Evolutionary conservation across 257 asterid genomes (phyloP).

Genomic region (Apocynum venetum): DNA sequence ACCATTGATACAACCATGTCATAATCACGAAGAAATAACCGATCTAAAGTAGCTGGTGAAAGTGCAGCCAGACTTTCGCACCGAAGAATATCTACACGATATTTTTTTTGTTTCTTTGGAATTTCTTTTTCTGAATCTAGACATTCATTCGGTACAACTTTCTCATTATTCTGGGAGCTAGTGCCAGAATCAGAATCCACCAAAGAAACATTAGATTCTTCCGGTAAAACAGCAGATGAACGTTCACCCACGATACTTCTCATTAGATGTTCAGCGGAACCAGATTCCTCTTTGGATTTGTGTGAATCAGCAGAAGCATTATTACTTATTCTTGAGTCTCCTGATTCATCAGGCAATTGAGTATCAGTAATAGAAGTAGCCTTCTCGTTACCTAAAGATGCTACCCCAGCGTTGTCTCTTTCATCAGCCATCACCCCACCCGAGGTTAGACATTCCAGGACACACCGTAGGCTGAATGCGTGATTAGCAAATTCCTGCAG

Average conservation of each 20-base stretch:
- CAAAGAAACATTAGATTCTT: slow-evolving; percentile 30
- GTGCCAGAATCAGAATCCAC: slow-evolving; percentile 36
- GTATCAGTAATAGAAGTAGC: slow-evolving; percentile 30
- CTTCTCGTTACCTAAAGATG: slow-evolving; percentile 42
- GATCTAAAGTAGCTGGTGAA: slow-evolving; percentile 85
- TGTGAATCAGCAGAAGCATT: slow-evolving; percentile 29
- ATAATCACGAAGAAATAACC: slow-evolving; percentile 91
- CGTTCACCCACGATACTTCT: slow-evolving; percentile 29
- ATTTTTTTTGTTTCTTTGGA: slow-evolving; percentile 53
- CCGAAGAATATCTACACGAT: slow-evolving; percentile 90
- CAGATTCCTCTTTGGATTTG: slow-evolving; percentile 29
- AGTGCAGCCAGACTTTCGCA: slow-evolving; percentile 98
- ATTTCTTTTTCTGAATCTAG: slow-evolving; percentile 40
- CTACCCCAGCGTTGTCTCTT: slow-evolving; percentile 31
- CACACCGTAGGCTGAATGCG: slow-evolving; percentile 94
- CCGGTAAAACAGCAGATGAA: slow-evolving; percentile 30
- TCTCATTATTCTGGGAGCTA: slow-evolving; percentile 45
- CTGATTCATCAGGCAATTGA: slow-evolving; percentile 28
- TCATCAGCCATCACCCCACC: slow-evolving; percentile 69
- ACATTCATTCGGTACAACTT: slow-evolving; percentile 38
- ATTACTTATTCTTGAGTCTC: slow-evolving; percentile 28
- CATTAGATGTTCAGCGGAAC: slow-evolving; percentile 32
- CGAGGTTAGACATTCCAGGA: slow-evolving; percentile 88
- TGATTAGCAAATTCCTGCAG: slow-evolving; percentile 98
- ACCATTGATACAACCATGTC: slow-evolving; percentile 93